These are phyloP conservation scores for Chytridium lagenaria DNA, from an alignment of 371 early-diverging fungal genomes.

Conservation along the genomic window DNA sequence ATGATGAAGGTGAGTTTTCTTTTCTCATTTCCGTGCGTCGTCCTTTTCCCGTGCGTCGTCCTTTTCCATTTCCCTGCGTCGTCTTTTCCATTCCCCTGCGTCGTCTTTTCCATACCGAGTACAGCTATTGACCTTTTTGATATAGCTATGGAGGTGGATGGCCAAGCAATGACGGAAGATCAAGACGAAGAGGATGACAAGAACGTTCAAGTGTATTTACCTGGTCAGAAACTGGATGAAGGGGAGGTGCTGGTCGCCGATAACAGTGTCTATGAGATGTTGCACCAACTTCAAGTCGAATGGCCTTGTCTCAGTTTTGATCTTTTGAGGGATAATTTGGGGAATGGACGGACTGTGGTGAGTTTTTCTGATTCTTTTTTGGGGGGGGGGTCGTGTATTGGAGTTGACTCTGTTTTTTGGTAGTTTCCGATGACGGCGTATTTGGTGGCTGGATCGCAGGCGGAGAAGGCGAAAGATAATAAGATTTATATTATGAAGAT, in stretches of 20 bases:
- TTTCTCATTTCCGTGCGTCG: no score
- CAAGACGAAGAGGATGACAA: slow-evolving; percentile 44
- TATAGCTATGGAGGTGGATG: slow-evolving; percentile 33
- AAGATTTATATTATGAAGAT: slow-evolving; percentile 92
- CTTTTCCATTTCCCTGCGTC: no score
- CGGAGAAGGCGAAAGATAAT: slow-evolving; percentile 81
- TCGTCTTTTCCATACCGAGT: neutral
- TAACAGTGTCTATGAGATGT: slow-evolving; percentile 93
- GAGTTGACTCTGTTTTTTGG: neutral
- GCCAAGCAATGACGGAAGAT: slow-evolving; percentile 32
- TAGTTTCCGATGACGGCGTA: slow-evolving; percentile 90
- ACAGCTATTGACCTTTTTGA: neutral
- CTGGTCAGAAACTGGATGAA: slow-evolving; percentile 86
- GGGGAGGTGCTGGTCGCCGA: slow-evolving; percentile 93
- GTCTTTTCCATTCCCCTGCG: no score
- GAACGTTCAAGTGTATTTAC: slow-evolving; percentile 81
- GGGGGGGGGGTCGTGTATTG: no score
- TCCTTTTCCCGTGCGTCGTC: no score
- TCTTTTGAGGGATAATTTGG: slow-evolving; percentile 83
- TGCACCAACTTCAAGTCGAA: slow-evolving; percentile 87
- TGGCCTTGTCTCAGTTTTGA: slow-evolving; percentile 99
- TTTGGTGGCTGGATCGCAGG: slow-evolving; percentile 95
- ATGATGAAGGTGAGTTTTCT: slow-evolving; percentile 57
- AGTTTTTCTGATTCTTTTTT: slow-evolving; percentile 31
- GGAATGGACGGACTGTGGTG: slow-evolving; percentile 76